A percentile compares a stretch with the other conserved stretches of the same genome.
phyloP scores from a whole-genome alignment of 805 yeast genomes.

The Candida chauliodis region DNA sequence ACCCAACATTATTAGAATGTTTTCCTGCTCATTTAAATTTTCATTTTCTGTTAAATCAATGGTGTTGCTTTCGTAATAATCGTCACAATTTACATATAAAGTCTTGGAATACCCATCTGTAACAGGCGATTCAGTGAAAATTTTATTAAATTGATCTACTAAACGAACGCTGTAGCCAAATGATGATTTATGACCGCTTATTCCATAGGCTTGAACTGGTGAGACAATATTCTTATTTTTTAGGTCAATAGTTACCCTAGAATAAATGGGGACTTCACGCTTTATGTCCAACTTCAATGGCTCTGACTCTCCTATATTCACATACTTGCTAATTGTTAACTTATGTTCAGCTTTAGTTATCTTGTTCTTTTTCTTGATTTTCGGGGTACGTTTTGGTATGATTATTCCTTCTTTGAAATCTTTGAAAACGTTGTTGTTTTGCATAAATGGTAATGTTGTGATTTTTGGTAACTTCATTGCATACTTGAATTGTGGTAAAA shows the following conservation, averaged over 20 bases:
- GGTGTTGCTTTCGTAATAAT: conserved; percentile 40
- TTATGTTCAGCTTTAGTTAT: conserved; percentile 34
- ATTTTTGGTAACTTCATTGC: conserved; percentile 72
- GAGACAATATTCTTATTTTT: conserved; percentile 61
- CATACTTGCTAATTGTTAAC: conserved; percentile 60
- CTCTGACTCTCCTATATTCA: conserved; percentile 67
- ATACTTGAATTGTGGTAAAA: conserved; percentile 46
- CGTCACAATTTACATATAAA: conserved; percentile 64
- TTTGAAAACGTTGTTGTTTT: conserved; percentile 31
- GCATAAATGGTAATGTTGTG: conserved; percentile 73
- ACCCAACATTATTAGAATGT: conserved; percentile 56
- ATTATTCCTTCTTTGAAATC: conserved; percentile 64
- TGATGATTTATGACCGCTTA: conserved; percentile 54
- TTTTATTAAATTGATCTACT: conserved; percentile 53
- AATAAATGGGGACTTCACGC: conserved; percentile 66
- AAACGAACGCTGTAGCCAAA: conserved; percentile 76
- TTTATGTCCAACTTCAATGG: conserved; percentile 55
- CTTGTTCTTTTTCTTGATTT: conserved; percentile 27
- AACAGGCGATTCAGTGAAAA: conserved; percentile 68
- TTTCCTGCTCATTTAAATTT: background rate
- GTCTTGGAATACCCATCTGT: conserved; percentile 68
- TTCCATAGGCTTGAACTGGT: conserved; percentile 67
- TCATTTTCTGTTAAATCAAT: conserved; percentile 9
- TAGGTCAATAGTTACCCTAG: conserved; percentile 76
- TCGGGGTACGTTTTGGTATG: conserved; percentile 39